These are phyloP conservation scores for Colletotrichum acutatum DNA, from an alignment of 2,329 filamentous ascomycete genomes.

Conservation along the genomic window DNA sequence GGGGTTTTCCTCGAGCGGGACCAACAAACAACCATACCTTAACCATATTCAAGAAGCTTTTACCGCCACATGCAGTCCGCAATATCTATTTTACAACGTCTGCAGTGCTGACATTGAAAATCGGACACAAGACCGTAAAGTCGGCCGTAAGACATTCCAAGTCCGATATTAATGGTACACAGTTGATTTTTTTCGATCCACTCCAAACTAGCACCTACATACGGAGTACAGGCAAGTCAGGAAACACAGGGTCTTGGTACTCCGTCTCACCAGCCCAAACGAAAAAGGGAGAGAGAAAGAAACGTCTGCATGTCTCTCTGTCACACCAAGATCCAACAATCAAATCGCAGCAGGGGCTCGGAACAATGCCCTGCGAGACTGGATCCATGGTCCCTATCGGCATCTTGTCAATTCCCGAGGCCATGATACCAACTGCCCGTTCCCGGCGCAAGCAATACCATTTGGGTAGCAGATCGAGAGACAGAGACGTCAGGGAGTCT, in stretches of 20 bases:
- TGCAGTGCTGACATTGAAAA: neutral
- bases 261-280: neutral
- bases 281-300: neutral
- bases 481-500: neutral
- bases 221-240: too few species aligned
- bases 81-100: too few species aligned
- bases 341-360: conserved; percentile 3
- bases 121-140: neutral
- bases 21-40: neutral
- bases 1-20: neutral
- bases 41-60: neutral
- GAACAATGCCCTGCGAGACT: conserved; percentile 20
- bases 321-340: neutral
- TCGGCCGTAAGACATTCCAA: conserved; percentile 6
- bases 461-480: neutral
- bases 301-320: neutral
- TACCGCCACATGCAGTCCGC: neutral
- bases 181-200: neutral
- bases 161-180: neutral
- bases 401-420: conserved; percentile 24
- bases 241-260: neutral
- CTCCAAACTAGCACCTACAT: neutral
- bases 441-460: neutral
- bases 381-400: conserved; percentile 8
- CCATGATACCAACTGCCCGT: neutral